phyloP scores from a whole-genome alignment of 768 basidiomycete genomes.

The Boletus vermiculosoides region DNA sequence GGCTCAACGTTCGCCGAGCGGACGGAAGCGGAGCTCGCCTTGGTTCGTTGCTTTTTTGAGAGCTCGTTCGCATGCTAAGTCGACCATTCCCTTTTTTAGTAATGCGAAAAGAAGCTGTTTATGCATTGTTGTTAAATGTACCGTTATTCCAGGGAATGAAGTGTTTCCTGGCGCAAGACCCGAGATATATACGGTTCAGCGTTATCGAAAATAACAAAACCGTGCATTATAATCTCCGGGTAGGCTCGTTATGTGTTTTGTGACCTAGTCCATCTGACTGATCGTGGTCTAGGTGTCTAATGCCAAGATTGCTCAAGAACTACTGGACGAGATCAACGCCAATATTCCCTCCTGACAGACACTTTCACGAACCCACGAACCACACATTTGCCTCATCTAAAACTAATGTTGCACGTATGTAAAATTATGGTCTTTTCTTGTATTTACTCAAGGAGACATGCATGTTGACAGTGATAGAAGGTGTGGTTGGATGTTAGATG shows the following conservation, averaged over 20 bases:
- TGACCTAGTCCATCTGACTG: not conserved
- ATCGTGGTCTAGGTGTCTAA: constrained; percentile 51
- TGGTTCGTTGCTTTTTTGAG: constrained; percentile 36
- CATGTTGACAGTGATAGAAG: constrained; percentile 24
- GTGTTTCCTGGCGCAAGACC: constrained; percentile 70
- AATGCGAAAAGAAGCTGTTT: constrained; percentile 85
- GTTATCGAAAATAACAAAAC: constrained; percentile 60
- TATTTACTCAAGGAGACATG: constrained; percentile 27
- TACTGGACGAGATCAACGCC: constrained; percentile 54
- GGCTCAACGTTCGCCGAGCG: constrained; percentile 60
- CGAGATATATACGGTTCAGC: constrained; percentile 76
- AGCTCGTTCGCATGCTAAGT: constrained; percentile 8
- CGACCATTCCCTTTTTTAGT: constrained; percentile 41
- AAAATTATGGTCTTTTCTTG: constrained; percentile 31
- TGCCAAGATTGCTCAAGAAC: constrained; percentile 68
- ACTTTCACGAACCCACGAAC: constrained; percentile 19
- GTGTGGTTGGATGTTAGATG: constrained; percentile 14
- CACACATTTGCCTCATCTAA: constrained; percentile 30
- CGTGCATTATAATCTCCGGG: constrained; percentile 75
- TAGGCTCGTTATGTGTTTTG: constrained; percentile 34
- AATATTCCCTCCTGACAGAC: constrained; percentile 39
- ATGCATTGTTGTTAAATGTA: constrained; percentile 68
- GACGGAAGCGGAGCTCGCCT: constrained; percentile 72
- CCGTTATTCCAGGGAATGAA: constrained; percentile 78
- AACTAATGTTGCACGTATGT: constrained; percentile 35